phyloP scores from a whole-genome alignment of 495 filamentous ascomycete genomes.

The Aspergillus conjunctus region DNA sequence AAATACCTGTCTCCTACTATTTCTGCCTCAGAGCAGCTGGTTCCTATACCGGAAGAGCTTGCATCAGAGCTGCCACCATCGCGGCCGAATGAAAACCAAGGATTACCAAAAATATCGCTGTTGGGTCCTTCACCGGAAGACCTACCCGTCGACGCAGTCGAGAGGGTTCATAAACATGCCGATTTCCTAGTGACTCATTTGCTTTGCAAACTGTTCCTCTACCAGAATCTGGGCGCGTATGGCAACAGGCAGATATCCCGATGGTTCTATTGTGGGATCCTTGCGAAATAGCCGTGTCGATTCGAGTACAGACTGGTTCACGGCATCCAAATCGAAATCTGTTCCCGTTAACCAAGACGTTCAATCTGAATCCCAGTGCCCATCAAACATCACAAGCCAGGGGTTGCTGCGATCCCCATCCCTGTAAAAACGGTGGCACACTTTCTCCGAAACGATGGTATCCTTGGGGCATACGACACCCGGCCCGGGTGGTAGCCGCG shows the following conservation, averaged over 20 bases:
- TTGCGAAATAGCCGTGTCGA: background rate
- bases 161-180: background rate
- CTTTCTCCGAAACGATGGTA: slow-evolving; percentile 16
- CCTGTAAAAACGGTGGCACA: slow-evolving; percentile 27
- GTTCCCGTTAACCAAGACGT: slow-evolving; percentile 8
- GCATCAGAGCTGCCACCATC: background rate
- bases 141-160: background rate
- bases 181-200: background rate
- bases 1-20: background rate
- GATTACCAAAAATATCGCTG: background rate
- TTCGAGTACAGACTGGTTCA: background rate
- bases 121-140: background rate
- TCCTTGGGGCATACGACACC: slow-evolving; percentile 14
- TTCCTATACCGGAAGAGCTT: background rate
- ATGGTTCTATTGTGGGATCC: background rate
- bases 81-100: background rate
- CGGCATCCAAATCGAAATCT: slow-evolving; percentile 4
- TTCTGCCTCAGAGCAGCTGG: background rate
- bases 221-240: too few species aligned
- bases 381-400: slow-evolving; percentile 4
- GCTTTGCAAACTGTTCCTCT: too few species aligned
- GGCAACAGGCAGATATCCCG: too few species aligned
- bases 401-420: slow-evolving; percentile 4
- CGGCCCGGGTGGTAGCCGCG: background rate
- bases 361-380: slow-evolving; percentile 2